These are phyloP conservation scores for Eutrema japonicum DNA, from an alignment of 345 rosid species.

Conservation along the genomic window DNA sequence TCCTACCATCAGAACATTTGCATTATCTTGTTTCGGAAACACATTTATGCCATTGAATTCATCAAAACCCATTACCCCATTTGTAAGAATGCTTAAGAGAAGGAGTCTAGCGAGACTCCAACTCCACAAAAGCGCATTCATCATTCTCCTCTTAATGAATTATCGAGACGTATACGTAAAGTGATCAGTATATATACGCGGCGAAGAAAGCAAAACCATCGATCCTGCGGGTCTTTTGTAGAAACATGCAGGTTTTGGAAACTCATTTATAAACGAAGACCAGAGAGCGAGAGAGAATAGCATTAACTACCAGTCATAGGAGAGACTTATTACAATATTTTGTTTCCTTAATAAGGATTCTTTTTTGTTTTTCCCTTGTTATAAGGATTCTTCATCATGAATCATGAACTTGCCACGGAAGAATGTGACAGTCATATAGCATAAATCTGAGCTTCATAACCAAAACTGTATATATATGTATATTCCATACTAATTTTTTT, in stretches of 20 bases:
- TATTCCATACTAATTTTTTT: no score
- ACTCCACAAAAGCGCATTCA: slow-evolving; percentile 25
- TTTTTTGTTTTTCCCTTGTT: no score
- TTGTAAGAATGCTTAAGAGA: slow-evolving; percentile 28
- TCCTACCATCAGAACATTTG: slow-evolving; percentile 51
- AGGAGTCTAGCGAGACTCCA: slow-evolving; percentile 32
- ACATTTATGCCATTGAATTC: slow-evolving; percentile 20
- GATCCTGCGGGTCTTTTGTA: background rate
- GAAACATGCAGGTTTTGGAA: background rate
- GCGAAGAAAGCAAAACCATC: slow-evolving; percentile 2
- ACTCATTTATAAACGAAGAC: background rate
- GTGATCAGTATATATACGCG: background rate
- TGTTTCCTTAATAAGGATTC: background rate
- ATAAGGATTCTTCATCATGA: background rate
- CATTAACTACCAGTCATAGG: slow-evolving; percentile 6
- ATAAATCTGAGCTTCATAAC: no score
- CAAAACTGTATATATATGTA: no score
- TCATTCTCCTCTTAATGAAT: slow-evolving; percentile 23
- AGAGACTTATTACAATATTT: background rate
- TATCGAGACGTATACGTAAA: background rate
- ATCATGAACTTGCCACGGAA: background rate
- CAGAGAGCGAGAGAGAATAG: slow-evolving; percentile 7
- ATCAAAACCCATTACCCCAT: slow-evolving; percentile 22
- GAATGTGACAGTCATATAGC: no score
- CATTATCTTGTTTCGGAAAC: background rate